Base-by-base conservation (phyloP, 768 basidiomycete genomes). In the Lepiota subincarnata region DNA sequence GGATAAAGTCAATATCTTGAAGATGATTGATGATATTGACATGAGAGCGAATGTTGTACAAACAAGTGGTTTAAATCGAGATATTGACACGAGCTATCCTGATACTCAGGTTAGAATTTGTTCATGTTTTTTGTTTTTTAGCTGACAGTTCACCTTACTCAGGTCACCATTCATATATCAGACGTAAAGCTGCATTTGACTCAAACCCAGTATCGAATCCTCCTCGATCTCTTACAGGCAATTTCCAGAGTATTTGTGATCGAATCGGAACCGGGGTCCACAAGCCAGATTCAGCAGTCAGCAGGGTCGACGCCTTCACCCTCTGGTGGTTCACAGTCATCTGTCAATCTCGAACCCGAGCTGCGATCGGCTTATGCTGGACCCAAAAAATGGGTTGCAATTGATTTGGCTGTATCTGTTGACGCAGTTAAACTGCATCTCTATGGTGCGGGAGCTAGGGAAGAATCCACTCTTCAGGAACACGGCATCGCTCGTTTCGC, bases 21-120 rank as follows among this genome's bases (percentile, higher is more conserved):
- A 91, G 68, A 92, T 99, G 60, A 87, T 99, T 31, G 92, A 97
- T 59, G 89, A 96, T 62, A 93, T 97, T 43, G 76, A 87, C 55
- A 77, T 98, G 55, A 72, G 70, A 3, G 80, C 87, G 7, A 79
- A 86, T 20, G 69, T 94, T 47, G 67, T 81, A 20, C 92, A 96
- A 67, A 77, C 71, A 5, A 74, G 72, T 43, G 73, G 72, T 12
- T 75, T 82, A 38, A 76, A 89, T 61, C 76, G 82, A 14, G 62
- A 64, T n/a, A 64, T 68, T 14, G 76, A 86, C 54, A 64, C 65
- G 28, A 73, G 78, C 34, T 69, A 72, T 51, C 92, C 95, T 1
- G 89, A 88, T 59, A 87, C 79, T 16, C 84, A 89, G 76, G 95
- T 94, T 66, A 59, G 70, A 37, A 20, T 43, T 24, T n/a, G 18